Percentiles rank a stretch among this genome's conserved stretches.
These are phyloP conservation scores for Trichoderma atroviride DNA, from an alignment of 2,329 filamentous ascomycete species.

Conservation along the genomic window DNA sequence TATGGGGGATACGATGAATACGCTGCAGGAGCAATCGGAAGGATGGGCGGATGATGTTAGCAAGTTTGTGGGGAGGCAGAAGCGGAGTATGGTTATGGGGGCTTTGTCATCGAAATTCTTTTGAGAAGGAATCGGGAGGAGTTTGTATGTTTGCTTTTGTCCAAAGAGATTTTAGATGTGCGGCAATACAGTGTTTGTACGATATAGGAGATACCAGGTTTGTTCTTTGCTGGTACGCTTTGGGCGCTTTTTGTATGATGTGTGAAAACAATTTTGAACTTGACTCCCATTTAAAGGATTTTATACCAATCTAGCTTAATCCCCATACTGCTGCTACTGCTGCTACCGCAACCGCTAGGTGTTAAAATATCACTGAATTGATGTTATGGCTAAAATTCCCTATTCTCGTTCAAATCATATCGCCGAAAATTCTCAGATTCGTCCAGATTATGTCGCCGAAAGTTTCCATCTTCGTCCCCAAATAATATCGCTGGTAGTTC, in stretches of 20 bases:
- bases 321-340: no score
- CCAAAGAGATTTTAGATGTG: not conserved
- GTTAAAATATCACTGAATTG: no score
- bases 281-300: no score
- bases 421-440: no score
- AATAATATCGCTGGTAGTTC: no score
- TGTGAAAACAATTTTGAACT: no score
- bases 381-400: no score
- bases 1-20: conserved; percentile 83
- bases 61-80: conserved; percentile 85
- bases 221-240: not conserved
- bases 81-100: conserved; percentile 69
- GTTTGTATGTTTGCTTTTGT: not conserved
- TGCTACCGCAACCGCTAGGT: no score
- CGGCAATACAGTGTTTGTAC: not conserved
- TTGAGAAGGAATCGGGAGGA: not conserved
- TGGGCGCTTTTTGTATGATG: not conserved
- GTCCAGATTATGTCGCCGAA: no score
- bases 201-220: not conserved
- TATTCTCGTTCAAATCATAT: no score
- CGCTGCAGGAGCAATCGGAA: conserved; percentile 75
- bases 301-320: no score
- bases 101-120: conserved; percentile 13
- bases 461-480: no score
- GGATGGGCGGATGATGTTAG: conserved; percentile 86